phyloP scores from a whole-genome alignment of 2,329 filamentous ascomycete species.

The Curvularia spicifera region DNA sequence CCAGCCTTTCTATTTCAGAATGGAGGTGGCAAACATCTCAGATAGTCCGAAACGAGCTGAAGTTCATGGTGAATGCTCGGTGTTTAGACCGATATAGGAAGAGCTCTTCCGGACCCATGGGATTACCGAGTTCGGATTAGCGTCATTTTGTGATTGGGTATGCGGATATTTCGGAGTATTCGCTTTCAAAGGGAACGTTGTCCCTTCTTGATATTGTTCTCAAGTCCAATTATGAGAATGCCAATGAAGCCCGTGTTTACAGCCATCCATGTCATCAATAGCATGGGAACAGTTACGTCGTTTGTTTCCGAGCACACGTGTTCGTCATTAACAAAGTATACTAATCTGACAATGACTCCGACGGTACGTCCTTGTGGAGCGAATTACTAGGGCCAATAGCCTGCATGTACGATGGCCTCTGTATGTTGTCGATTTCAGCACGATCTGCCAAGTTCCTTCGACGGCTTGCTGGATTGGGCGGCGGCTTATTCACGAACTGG shows the following conservation, averaged over 20 bases:
- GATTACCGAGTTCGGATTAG: conserved; percentile 30
- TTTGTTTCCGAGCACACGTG: neutral
- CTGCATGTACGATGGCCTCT: neutral
- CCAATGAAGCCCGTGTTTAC: neutral
- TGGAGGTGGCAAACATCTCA: neutral
- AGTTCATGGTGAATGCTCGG: neutral
- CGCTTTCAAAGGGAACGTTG: conserved; percentile 30
- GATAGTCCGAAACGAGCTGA: neutral
- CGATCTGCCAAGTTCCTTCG: neutral
- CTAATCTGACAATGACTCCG: neutral
- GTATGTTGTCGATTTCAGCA: neutral
- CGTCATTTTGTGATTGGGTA: neutral
- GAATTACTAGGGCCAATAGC: neutral
- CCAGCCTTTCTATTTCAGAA: neutral
- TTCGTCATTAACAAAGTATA: neutral
- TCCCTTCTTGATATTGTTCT: conserved; percentile 47
- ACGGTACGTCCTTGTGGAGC: neutral
- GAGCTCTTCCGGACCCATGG: neutral
- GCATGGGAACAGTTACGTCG: neutral
- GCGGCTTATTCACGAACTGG: conserved; percentile 4
- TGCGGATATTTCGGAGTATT: conserved; percentile 7
- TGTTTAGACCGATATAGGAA: neutral
- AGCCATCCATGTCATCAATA: neutral
- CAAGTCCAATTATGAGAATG: conserved; percentile 9
- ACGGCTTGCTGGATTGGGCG: neutral